Conservation (phyloP, 1,139 yeast species). For the Protomyces macrosporus region DNA sequence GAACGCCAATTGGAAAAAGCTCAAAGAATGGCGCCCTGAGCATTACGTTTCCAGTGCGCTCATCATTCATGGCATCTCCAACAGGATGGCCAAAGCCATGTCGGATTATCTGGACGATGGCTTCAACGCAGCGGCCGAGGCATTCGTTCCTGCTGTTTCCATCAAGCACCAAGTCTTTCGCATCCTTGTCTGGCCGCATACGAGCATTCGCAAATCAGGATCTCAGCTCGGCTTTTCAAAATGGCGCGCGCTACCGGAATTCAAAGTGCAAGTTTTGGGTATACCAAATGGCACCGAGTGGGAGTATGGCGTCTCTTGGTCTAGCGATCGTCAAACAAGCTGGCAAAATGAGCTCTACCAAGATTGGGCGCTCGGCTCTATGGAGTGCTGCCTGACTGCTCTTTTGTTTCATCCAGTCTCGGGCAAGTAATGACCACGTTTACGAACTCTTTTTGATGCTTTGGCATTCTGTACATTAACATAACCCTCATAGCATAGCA, state of each 20-base stretch:
- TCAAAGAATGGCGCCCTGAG: slow-evolving; percentile 7
- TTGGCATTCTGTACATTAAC: not conserved
- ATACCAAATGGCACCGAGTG: not conserved
- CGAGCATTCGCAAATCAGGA: not conserved
- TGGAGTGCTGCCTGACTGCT: slow-evolving; percentile 5
- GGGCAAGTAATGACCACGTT: not conserved
- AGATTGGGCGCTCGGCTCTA: not conserved
- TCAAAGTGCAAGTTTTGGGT: not conserved
- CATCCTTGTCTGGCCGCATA: not conserved
- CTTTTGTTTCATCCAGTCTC: slow-evolving; percentile 19
- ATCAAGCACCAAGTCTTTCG: slow-evolving; percentile 7
- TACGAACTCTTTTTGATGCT: slow-evolving; percentile 1
- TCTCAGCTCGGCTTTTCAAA: not conserved
- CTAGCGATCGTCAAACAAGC: not conserved
- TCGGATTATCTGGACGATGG: not conserved
- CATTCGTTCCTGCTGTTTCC: slow-evolving; percentile 16
- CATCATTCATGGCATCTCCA: slow-evolving; percentile 14
- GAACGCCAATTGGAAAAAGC: not conserved
- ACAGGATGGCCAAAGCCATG: not conserved
- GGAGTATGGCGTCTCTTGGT: slow-evolving; percentile 11
- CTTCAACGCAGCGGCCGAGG: slow-evolving; percentile 19
- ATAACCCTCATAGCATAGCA: not conserved
- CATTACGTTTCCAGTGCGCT: not conserved
- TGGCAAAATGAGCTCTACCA: slow-evolving; percentile 16
- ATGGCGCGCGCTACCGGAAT: not conserved